Percentiles rank a stretch among this genome's conserved stretches.
phyloP scores from a whole-genome alignment of 306 rosid species.

The Vigna mungo region DNA sequence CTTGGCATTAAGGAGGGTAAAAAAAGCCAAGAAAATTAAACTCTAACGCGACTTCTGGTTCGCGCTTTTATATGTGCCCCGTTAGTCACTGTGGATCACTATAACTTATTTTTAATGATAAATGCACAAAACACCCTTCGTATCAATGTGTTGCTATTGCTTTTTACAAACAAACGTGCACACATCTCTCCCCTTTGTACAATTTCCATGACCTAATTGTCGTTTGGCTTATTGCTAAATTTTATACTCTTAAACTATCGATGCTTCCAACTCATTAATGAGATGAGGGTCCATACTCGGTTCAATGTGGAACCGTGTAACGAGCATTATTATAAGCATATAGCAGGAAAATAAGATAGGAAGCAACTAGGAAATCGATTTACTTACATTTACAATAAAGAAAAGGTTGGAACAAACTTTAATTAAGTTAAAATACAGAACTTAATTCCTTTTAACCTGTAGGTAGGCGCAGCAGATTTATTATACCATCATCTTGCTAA shows the following conservation, averaged over 20 bases:
- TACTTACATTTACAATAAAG: conserved; percentile 21
- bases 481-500: conserved; percentile 40
- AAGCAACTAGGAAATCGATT: conserved; percentile 11
- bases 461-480: not conserved
- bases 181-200: not conserved
- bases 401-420: conserved; percentile 22
- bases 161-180: not conserved
- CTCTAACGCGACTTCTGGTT: too few relatives aligned
- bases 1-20: too few relatives aligned
- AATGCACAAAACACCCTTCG: not conserved
- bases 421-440: conserved; percentile 13
- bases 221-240: not conserved
- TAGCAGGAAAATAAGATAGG: not conserved
- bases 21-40: too few relatives aligned
- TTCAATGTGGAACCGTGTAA: not conserved
- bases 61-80: too few relatives aligned
- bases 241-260: not conserved
- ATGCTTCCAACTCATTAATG: not conserved
- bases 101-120: not conserved
- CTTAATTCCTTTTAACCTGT: conserved; percentile 25
- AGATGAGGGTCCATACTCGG: too few relatives aligned
- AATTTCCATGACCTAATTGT: not conserved
- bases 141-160: not conserved
- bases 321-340: not conserved
- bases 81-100: too few relatives aligned